Conservation (phyloP, 192 early-diverging fungal genomes). For the Coemansia sp. region DNA sequence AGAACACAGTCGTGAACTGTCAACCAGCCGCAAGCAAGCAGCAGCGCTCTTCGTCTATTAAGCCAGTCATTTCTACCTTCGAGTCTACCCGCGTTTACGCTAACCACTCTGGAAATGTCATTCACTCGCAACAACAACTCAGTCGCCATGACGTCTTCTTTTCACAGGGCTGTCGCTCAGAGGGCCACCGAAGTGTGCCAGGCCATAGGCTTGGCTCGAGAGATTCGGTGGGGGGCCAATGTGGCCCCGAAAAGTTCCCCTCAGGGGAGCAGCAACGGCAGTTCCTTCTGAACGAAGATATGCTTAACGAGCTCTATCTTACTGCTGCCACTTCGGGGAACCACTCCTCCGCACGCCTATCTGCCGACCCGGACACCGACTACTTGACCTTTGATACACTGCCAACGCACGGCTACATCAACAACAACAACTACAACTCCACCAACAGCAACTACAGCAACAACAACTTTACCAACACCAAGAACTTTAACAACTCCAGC, state of each 20-base stretch:
- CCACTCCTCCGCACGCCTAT: conserved; percentile 1
- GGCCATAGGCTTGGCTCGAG: background rate
- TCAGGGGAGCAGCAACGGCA: conserved; percentile 1
- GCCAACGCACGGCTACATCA: background rate
- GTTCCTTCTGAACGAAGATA: conserved; percentile 18
- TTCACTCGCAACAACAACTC: background rate
- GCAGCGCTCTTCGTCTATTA: conserved; percentile 9
- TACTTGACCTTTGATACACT: conserved; percentile 16
- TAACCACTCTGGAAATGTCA: conserved; percentile 1
- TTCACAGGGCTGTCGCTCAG: conserved; percentile 43
- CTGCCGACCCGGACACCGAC: conserved; percentile 41
- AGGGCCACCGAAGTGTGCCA: conserved; percentile 27
- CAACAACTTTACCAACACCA: background rate
- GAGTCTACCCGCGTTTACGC: background rate
- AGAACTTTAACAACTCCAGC: conserved; percentile 2
- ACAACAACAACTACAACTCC: conserved; percentile 1
- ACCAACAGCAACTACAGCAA: background rate
- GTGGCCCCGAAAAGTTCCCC: background rate
- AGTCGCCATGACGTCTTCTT: conserved; percentile 31
- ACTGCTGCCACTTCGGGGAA: conserved; percentile 10
- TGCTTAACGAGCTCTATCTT: conserved; percentile 14
- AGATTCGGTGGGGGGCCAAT: conserved; percentile 2
- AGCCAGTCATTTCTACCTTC: conserved; percentile 1
- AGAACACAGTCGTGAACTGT: conserved; percentile 19
- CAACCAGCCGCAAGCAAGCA: background rate